Percentiles rank a stretch among this genome's conserved stretches.
Conservation (phyloP, 495 filamentous ascomycete species). For the Lepidopterella palustris region DNA sequence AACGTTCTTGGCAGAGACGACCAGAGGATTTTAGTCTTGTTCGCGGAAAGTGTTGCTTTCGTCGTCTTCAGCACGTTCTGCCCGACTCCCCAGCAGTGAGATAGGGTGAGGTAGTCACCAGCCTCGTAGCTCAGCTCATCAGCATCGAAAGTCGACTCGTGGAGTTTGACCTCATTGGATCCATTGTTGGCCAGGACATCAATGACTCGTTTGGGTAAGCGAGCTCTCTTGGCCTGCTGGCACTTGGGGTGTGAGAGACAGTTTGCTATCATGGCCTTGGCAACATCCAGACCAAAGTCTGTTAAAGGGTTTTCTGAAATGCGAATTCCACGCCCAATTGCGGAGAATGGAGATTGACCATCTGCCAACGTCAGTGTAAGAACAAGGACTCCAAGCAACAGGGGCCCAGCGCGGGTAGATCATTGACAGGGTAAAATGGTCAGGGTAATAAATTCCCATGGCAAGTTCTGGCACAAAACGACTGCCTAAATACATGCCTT, state of each 20-base stretch:
- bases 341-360: constrained; percentile 24
- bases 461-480: background rate
- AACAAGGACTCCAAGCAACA: background rate
- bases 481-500: constrained; percentile 12
- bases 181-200: constrained; percentile 16
- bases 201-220: constrained; percentile 14
- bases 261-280: constrained; percentile 14
- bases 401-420: background rate
- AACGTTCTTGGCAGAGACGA: constrained; percentile 21
- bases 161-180: constrained; percentile 17
- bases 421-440: background rate
- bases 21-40: constrained; percentile 20
- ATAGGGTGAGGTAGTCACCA: constrained; percentile 22
- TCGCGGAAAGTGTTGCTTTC: constrained; percentile 2
- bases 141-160: constrained; percentile 11
- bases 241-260: constrained; percentile 21
- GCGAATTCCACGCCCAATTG: constrained; percentile 21
- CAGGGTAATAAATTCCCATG: background rate
- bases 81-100: constrained; percentile 22
- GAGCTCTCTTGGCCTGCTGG: constrained; percentile 2
- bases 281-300: constrained; percentile 12
- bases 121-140: constrained; percentile 13
- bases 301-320: constrained; percentile 21
- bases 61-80: constrained; percentile 14
- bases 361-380: constrained; percentile 12